Evolutionary conservation across 441 rosid species (phyloP).

Genomic region (Erysimum cheiri): DNA sequence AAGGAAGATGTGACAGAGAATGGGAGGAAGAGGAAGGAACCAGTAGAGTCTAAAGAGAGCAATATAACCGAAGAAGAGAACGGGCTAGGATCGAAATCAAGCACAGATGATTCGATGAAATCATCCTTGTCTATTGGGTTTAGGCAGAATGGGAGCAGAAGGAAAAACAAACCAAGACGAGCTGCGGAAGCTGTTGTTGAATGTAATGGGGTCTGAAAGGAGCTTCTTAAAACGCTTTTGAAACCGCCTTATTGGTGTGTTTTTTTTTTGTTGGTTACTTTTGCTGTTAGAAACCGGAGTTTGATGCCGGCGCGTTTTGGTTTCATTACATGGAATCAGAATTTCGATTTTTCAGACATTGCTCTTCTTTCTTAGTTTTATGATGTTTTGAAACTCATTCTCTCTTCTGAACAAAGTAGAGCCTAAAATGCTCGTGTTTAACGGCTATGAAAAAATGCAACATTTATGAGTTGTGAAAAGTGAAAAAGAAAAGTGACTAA

Average conservation of each 20-base stretch:
- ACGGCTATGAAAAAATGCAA: conserved; percentile 15
- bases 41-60: conserved; percentile 43
- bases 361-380: background rate
- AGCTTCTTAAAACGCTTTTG: conserved; percentile 24
- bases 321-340: conserved; percentile 33
- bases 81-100: conserved; percentile 54
- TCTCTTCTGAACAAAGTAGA: background rate
- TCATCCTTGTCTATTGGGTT: conserved; percentile 65
- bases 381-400: conserved; percentile 18
- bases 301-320: conserved; percentile 31
- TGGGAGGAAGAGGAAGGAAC: conserved; percentile 62
- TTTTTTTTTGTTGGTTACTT: background rate
- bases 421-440: conserved; percentile 11
- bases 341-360: background rate
- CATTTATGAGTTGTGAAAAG: conserved; percentile 3
- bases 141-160: conserved; percentile 85
- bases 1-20: conserved; percentile 52
- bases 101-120: conserved; percentile 67
- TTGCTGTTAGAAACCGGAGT: conserved; percentile 33
- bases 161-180: conserved; percentile 92
- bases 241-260: conserved; percentile 26
- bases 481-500: background rate
- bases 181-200: conserved; percentile 97
- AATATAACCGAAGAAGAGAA: conserved; percentile 58
- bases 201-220: conserved; percentile 62